These are phyloP conservation scores for Trypanosoma mega DNA, from an alignment of 208 protist genomes.

Conservation along the genomic window DNA sequence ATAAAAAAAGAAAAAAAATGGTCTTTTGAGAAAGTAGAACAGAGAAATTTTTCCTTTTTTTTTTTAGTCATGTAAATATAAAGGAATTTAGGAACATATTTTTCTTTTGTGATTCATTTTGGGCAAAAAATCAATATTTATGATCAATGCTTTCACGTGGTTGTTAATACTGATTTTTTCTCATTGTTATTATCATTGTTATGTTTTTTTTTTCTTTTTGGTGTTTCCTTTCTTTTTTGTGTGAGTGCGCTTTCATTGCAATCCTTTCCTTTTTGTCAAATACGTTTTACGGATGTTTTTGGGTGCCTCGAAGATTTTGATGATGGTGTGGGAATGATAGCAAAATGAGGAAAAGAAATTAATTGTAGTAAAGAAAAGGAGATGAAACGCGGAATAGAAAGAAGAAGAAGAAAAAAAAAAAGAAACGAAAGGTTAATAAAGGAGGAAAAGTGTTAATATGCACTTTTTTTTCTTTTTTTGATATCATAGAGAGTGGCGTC, in stretches of 20 bases:
- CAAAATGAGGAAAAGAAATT: too few species aligned
- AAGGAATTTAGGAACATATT: too few species aligned
- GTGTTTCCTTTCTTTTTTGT: constrained; percentile 23
- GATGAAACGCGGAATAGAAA: background rate
- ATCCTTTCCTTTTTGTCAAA: constrained; percentile 7
- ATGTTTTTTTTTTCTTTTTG: background rate
- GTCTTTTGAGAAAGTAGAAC: background rate
- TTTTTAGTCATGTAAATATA: too few species aligned
- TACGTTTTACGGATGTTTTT: background rate
- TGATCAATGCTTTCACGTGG: constrained; percentile 3
- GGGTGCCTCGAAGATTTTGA: background rate
- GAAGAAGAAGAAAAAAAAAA: background rate
- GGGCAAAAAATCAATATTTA: constrained; percentile 9
- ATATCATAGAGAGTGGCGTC: too few species aligned
- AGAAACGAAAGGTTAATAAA: background rate
- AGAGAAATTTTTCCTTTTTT: too few species aligned
- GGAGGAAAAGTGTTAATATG: constrained; percentile 6
- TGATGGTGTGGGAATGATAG: background rate
- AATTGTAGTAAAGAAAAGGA: background rate
- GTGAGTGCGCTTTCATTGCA: too few species aligned
- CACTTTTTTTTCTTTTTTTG: too few species aligned
- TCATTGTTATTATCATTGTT: constrained; percentile 11
- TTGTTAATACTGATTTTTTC: constrained; percentile 8
- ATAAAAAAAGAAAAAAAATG: background rate
- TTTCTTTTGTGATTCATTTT: background rate